Conservation (phyloP, 2,329 filamentous ascomycete species). For the Fragosphaeria purpurea region DNA sequence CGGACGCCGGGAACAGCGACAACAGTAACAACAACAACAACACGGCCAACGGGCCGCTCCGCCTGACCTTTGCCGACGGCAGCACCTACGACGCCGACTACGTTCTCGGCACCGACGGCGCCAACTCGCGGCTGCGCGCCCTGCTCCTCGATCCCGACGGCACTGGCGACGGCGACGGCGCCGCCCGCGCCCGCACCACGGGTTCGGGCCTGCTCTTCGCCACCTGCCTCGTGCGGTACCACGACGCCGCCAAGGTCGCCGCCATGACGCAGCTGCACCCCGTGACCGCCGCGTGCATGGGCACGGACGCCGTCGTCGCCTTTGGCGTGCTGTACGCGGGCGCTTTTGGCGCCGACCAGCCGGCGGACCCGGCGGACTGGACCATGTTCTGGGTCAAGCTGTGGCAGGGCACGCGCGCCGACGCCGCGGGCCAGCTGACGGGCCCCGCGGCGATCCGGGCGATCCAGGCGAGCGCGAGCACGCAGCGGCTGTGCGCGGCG, state of each 20-base stretch:
- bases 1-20: background rate
- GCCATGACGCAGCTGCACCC: conserved; percentile 20
- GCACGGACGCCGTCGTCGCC: conserved; percentile 18
- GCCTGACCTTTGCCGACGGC: conserved; percentile 20
- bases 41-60: conserved; percentile 7
- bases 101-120: conserved; percentile 25
- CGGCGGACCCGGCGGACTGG: conserved; percentile 16
- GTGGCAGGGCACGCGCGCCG: conserved; percentile 19
- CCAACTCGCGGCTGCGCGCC: conserved; percentile 20
- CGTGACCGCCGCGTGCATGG: conserved; percentile 21
- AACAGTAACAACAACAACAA: background rate
- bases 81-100: conserved; percentile 15
- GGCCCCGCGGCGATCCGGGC: conserved; percentile 27
- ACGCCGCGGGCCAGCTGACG: conserved; percentile 11
- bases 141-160: conserved; percentile 19
- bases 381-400: conserved; percentile 27
- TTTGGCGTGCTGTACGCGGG: conserved; percentile 16
- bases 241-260: conserved; percentile 19
- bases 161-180: conserved; percentile 1
- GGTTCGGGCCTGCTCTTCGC: conserved; percentile 22
- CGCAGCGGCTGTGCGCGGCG: conserved; percentile 18
- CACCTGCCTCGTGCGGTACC: conserved; percentile 15
- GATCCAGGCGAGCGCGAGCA: conserved; percentile 16
- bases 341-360: conserved; percentile 11
- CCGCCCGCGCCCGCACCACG: conserved; percentile 12